Base-by-base conservation (phyloP, 345 rosid species). In the Rhodamnia rubescens region DNA sequence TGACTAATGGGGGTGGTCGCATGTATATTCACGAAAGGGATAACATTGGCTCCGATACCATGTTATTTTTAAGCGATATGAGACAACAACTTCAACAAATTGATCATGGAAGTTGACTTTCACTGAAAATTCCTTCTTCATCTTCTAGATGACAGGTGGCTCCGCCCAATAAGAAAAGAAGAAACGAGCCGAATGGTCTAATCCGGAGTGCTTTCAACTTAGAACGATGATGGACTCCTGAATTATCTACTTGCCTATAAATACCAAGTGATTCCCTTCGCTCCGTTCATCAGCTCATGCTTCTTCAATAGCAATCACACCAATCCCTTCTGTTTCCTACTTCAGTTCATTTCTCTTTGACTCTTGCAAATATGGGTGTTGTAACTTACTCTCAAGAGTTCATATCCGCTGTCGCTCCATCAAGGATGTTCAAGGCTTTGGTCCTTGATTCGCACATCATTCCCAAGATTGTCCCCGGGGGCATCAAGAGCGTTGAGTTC, bases 351-450 rank as follows among this genome's bases (percentile, higher is more conserved):
- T 55, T 55, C n/a, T 22, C 59, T 55, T 55, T 22, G n/a, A 12
- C 22, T 55, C 59, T 55, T 22, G 21, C n/a, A 55, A 55, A 22
- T 4, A 55, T 55, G 59, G 59, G 59, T 55, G n/a, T 55, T 2
- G 2, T 55, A 74, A 52, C 69, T 20, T 32, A 52, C 42, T 36
- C 74, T 5, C 53, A 85, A n/a, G 86, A 85, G 83, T 40, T 75
- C 57, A 14, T 26, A 29, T 52, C 74, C 52, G 15, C 26, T 2
- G 27, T 85, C 6, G 24, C 86, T 2, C 40, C 87, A 3, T n/a
- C 83, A 4, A 56, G 84, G 57, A 56, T 85, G 84, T 85, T 85
- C 75, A 85, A 85, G 87, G 87, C 87, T 8, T 57, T 85, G 13
- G 56, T 85, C 59, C 59, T 55, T 55, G 59, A 55, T 12, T 55